phyloP scores from a whole-genome alignment of 2,329 filamentous ascomycete genomes.

The Drechslerella stenobrocha region DNA sequence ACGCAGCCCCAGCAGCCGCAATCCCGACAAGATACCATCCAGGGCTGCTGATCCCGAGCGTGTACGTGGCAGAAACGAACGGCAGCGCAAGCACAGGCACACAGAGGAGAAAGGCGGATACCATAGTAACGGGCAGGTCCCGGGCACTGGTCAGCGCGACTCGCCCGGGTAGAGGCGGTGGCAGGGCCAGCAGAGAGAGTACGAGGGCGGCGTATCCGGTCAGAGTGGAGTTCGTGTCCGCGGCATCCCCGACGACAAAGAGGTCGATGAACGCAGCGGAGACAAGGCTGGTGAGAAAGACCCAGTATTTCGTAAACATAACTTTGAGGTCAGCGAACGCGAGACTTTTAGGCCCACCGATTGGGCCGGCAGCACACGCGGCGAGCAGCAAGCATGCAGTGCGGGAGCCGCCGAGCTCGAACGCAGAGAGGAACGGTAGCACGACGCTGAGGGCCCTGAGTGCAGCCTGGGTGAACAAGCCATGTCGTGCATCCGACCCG shows the following conservation, averaged over 20 bases:
- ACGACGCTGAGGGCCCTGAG: slow-evolving; percentile 30
- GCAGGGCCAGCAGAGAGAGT: slow-evolving; percentile 16
- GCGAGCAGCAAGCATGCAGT: slow-evolving; percentile 21
- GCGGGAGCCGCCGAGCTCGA: slow-evolving; percentile 40
- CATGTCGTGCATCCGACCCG: too few species aligned
- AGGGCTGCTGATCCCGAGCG: slow-evolving; percentile 30
- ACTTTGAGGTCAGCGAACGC: slow-evolving; percentile 28
- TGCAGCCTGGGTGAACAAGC: too few species aligned
- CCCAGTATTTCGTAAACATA: slow-evolving; percentile 28
- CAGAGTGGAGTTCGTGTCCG: slow-evolving; percentile 25
- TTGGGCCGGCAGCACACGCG: slow-evolving; percentile 20
- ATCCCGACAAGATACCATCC: slow-evolving; percentile 44
- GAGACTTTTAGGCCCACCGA: slow-evolving; percentile 16
- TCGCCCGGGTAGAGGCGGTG: slow-evolving; percentile 19
- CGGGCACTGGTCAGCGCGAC: slow-evolving; percentile 18
- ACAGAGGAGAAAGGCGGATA: slow-evolving; percentile 21
- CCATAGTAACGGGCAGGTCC: slow-evolving; percentile 27
- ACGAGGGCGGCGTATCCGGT: slow-evolving; percentile 27
- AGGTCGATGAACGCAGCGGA: slow-evolving; percentile 33
- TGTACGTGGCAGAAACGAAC: slow-evolving; percentile 16
- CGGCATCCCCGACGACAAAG: slow-evolving; percentile 29
- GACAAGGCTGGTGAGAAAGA: slow-evolving; percentile 30
- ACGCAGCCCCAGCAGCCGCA: slow-evolving; percentile 24
- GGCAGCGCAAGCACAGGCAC: slow-evolving; percentile 28
- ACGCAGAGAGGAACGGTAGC: slow-evolving; percentile 42